These are phyloP conservation scores for Globisporangium perplexum DNA, from an alignment of 352 stramenopile species.

Conservation along the genomic window DNA sequence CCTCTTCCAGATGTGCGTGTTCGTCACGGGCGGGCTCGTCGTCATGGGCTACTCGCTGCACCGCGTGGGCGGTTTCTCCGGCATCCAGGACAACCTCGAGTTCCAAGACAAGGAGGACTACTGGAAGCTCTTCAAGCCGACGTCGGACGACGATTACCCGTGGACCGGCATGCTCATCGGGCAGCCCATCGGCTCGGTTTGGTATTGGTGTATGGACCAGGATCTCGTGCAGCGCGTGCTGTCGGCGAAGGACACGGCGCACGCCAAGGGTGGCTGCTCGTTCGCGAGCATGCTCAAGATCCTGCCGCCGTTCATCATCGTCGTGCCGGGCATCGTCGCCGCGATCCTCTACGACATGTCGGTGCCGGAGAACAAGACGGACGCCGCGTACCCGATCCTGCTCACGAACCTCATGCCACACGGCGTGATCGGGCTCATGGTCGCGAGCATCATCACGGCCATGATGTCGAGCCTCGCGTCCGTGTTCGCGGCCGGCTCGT, in stretches of 20 bases:
- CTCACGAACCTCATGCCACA: slow-evolving; percentile 68
- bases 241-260: slow-evolving; percentile 60
- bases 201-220: slow-evolving; percentile 77
- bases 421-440: slow-evolving; percentile 54
- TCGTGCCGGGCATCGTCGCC: slow-evolving; percentile 58
- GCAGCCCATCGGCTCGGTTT: slow-evolving; percentile 51
- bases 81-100: slow-evolving; percentile 40
- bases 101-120: slow-evolving; percentile 33
- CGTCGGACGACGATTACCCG: slow-evolving; percentile 47
- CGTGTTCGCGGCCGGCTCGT: slow-evolving; percentile 54
- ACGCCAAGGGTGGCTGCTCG: slow-evolving; percentile 47
- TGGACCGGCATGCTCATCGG: slow-evolving; percentile 71
- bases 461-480: slow-evolving; percentile 72
- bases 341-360: slow-evolving; percentile 58
- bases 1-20: slow-evolving; percentile 63
- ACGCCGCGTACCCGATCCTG: slow-evolving; percentile 58
- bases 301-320: slow-evolving; percentile 61
- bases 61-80: slow-evolving; percentile 49
- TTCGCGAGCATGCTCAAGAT: slow-evolving; percentile 60
- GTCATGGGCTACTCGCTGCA: slow-evolving; percentile 47
- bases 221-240: slow-evolving; percentile 61
- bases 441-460: slow-evolving; percentile 62
- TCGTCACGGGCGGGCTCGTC: slow-evolving; percentile 49
- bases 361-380: slow-evolving; percentile 39
- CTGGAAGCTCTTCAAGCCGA: slow-evolving; percentile 54